A percentile compares a stretch with the other conserved stretches of the same genome.
phyloP scores from a whole-genome alignment of 805 yeast species.

The Candida nitratophila region DNA sequence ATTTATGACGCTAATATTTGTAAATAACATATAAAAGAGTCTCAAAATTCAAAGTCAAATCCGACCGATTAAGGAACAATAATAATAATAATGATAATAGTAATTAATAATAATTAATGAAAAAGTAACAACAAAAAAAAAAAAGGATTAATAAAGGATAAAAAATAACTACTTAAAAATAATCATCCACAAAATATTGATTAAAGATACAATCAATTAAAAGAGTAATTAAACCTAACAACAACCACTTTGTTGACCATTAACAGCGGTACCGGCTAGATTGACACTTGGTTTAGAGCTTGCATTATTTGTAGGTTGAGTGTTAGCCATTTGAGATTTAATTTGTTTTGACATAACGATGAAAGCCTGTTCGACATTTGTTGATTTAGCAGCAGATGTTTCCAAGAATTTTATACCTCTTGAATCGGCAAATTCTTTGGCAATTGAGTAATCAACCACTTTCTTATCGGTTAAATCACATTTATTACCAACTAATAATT shows the following conservation, averaged over 20 bases:
- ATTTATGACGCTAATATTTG: no score
- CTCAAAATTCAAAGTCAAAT: no score
- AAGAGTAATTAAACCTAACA: conserved; percentile 27
- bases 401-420: conserved; percentile 92
- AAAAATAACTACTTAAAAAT: not conserved
- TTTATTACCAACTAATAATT: conserved; percentile 92
- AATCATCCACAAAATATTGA: not conserved
- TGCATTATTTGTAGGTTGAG: conserved; percentile 34
- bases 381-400: conserved; percentile 90
- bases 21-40: no score
- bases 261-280: conserved; percentile 61
- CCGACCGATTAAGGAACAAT: not conserved
- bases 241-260: conserved; percentile 37
- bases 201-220: no score
- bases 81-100: not conserved
- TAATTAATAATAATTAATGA: no score
- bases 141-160: not conserved
- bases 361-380: conserved; percentile 97
- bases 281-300: conserved; percentile 59
- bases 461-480: conserved; percentile 91
- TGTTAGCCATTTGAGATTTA: conserved; percentile 85
- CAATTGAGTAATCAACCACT: conserved; percentile 92
- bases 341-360: conserved; percentile 98
- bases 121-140: no score
- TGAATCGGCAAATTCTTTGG: conserved; percentile 96